Evolutionary conservation across 345 rosid species (phyloP), one percentile per base, ranked within the genome.

Genomic region (Hypericum androsaemum): DNA sequence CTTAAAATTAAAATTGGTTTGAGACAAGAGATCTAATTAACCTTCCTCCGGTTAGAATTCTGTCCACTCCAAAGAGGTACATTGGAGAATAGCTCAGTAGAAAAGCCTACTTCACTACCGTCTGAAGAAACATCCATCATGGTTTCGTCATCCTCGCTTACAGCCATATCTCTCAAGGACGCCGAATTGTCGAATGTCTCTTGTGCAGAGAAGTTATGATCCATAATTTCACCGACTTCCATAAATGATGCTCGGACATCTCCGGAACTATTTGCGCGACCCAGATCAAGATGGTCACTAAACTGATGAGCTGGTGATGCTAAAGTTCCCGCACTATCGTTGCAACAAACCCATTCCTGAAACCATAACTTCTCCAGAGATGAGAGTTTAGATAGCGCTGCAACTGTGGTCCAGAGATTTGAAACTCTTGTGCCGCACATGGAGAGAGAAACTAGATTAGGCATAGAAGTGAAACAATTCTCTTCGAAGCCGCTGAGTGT

Each of bases 391-490:
- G 77, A 77, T 68, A 90, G 82, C 49, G 89, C 95, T 0, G 92
- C 82, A 8, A 71, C 35, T 12, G 98, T 68, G 17, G 87, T 87
- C 96, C 94, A 87, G 62, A 90, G 87, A 75, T 90, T 84, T 10
- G 86, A 63, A 48, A 90, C 74, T 69, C 74, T 65, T 40, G 96
- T 87, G 58, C 73, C 89, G 36, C 98, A 87, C 92, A 87, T 76
- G 2, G 98, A 84, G 59, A 90, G 86, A 61, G 60, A 68, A 41
- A 55, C 65, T 64, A 90, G 74, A 38, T 82, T 87, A 7, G 98
- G 95, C 87, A 84, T 87, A 74, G 75, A 56, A 74, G 84, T 57
- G 55, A 90, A 87, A 65, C 98, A 90, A 53, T 71, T 81, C 67
- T 87, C 94, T 53, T 65, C 77, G 73, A 90, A 87, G 74, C 86